phyloP scores from a whole-genome alignment of 75 land plant genomes.

The Chamaecyparis obtusa region DNA sequence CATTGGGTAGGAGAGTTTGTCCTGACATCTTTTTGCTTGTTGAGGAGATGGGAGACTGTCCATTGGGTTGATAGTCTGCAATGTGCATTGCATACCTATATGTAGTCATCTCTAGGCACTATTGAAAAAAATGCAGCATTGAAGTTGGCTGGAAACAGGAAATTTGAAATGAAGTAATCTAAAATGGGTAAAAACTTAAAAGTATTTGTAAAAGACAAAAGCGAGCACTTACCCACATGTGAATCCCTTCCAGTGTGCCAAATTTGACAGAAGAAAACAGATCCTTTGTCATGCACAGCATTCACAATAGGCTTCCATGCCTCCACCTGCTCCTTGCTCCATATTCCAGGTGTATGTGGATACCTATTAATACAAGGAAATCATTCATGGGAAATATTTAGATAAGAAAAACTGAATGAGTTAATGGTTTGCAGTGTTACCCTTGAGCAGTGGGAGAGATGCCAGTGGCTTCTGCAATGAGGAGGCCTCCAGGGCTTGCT shows the following conservation, averaged over 20 bases:
- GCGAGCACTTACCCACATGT: conserved; percentile 19
- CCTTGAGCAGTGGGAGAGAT: conserved; percentile 21
- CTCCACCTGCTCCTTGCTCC: conserved; percentile 39
- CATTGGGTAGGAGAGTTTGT: background rate
- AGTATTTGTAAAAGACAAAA: background rate
- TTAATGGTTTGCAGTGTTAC: background rate
- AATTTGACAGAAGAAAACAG: conserved; percentile 44
- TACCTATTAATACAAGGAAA: background rate
- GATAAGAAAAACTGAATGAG: background rate
- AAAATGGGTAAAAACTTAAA: background rate
- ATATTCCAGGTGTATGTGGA: background rate
- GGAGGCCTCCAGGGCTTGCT: conserved; percentile 23
- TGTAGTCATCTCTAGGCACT: background rate
- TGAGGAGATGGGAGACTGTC: conserved; percentile 37
- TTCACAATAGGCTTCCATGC: conserved; percentile 60
- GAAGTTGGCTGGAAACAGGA: background rate
- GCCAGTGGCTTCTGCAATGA: conserved; percentile 27
- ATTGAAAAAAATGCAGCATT: background rate
- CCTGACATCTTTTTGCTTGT: conserved; percentile 21
- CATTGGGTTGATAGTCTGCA: conserved; percentile 37
- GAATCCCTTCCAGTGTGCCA: conserved; percentile 57
- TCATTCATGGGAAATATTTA: background rate
- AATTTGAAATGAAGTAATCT: too few relatives aligned
- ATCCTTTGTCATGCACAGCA: conserved; percentile 50
- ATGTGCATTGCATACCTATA: background rate